Percentiles rank a stretch among this genome's conserved stretches.
Conservation (phyloP, 2,329 filamentous ascomycete species). For the Aspergillus ochraceoroseus region DNA sequence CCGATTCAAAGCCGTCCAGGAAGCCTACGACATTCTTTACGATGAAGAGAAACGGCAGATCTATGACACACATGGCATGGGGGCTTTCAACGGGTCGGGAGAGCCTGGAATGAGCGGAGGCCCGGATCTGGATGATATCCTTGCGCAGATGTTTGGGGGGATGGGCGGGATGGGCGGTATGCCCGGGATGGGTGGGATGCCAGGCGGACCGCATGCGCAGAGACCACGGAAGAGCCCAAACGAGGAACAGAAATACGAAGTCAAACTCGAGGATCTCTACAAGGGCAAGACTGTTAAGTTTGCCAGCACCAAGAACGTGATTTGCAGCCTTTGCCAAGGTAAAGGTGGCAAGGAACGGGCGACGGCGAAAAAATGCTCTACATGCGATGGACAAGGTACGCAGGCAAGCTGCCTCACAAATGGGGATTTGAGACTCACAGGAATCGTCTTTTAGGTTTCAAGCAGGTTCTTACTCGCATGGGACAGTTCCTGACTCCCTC, state of each 20-base stretch:
- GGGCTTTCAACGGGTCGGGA: slow-evolving; percentile 77
- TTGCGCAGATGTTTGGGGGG: slow-evolving; percentile 84
- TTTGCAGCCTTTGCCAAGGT: slow-evolving; percentile 83
- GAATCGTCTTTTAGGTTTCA: slow-evolving; percentile 49
- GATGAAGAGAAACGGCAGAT: slow-evolving; percentile 89
- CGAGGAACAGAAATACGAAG: slow-evolving; percentile 86
- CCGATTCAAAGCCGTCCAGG: slow-evolving; percentile 86
- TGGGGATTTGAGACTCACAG: slow-evolving; percentile 4
- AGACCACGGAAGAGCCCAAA: slow-evolving; percentile 63
- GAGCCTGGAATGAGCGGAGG: slow-evolving; percentile 59
- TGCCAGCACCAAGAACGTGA: slow-evolving; percentile 85
- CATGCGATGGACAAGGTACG: slow-evolving; percentile 71
- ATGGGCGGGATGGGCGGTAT: slow-evolving; percentile 61
- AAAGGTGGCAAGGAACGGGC: slow-evolving; percentile 87
- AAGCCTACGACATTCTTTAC: slow-evolving; percentile 95
- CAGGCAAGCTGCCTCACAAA: not conserved
- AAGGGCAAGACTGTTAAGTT: slow-evolving; percentile 99
- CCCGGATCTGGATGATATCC: slow-evolving; percentile 80
- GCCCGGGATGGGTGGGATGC: slow-evolving; percentile 40
- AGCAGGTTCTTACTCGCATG: slow-evolving; percentile 72
- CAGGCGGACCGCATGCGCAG: slow-evolving; percentile 43
- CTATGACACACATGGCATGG: slow-evolving; percentile 94
- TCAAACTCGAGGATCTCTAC: slow-evolving; percentile 90
- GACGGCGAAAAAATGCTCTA: slow-evolving; percentile 74
- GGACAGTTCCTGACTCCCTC: slow-evolving; percentile 82